phyloP scores from a whole-genome alignment of 2,329 filamentous ascomycete genomes.

The Hymenoscyphus repandus region DNA sequence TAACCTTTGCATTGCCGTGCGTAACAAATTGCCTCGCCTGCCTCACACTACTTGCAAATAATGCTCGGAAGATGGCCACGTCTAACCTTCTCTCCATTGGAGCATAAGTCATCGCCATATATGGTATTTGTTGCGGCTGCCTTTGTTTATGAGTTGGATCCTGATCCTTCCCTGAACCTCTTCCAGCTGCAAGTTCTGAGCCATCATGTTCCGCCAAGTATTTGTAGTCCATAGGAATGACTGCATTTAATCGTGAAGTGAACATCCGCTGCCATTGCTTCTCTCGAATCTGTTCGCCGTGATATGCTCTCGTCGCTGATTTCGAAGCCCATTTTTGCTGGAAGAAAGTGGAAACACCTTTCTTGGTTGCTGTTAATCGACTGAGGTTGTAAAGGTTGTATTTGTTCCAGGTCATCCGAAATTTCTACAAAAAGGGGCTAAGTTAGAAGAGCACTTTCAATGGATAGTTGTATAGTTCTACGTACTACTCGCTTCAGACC shows the following conservation, averaged over 20 bases:
- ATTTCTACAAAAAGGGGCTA: conserved; percentile 54
- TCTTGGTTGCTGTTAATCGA: conserved; percentile 42
- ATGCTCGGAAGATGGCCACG: conserved; percentile 85
- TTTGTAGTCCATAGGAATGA: conserved; percentile 76
- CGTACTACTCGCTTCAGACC: conserved; percentile 61
- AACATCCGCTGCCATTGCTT: conserved; percentile 95
- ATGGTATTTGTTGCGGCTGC: conserved; percentile 60
- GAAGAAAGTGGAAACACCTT: conserved; percentile 66
- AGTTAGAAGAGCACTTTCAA: conserved; percentile 1
- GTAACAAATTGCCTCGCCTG: conserved; percentile 93
- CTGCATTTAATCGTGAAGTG: conserved; percentile 70
- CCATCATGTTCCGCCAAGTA: conserved; percentile 81
- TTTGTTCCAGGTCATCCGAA: conserved; percentile 96
- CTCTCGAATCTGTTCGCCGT: conserved; percentile 92
- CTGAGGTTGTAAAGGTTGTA: conserved; percentile 90
- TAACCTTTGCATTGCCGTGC: conserved; percentile 90
- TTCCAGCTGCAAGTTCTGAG: conserved; percentile 73
- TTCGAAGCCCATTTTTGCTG: conserved; percentile 98
- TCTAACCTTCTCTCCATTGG: conserved; percentile 88
- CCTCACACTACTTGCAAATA: conserved; percentile 89
- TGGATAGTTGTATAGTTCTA: conserved; percentile 11
- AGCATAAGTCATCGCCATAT: conserved; percentile 94
- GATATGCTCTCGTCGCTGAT: conserved; percentile 75
- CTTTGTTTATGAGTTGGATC: conserved; percentile 22
- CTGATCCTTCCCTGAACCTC: conserved; percentile 61